Percentiles rank a stretch among this genome's conserved stretches.
These are phyloP conservation scores for Aspergillus texensis DNA, from an alignment of 2,329 filamentous ascomycete species.

Conservation along the genomic window DNA sequence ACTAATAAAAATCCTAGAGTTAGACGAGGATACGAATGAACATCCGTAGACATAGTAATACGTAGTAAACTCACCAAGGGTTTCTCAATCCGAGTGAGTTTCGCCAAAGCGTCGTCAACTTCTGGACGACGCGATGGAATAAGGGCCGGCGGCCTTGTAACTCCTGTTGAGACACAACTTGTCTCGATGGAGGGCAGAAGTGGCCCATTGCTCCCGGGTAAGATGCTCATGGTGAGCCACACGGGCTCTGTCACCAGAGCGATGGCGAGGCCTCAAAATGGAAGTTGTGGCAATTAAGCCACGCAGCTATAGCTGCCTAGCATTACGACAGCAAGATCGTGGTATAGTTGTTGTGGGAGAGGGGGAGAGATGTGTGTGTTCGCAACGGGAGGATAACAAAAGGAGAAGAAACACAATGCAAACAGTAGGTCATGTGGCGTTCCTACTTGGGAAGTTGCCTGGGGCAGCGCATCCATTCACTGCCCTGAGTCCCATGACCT, in stretches of 20 bases:
- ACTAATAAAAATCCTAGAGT: not conserved
- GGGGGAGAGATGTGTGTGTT: too few species aligned
- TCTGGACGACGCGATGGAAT: not conserved
- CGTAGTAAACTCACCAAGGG: not conserved
- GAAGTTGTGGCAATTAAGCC: not conserved
- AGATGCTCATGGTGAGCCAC: not conserved
- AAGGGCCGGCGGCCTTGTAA: not conserved
- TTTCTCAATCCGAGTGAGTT: not conserved
- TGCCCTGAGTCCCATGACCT: too few species aligned
- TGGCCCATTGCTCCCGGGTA: not conserved
- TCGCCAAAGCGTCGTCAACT: not conserved
- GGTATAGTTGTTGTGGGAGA: not conserved
- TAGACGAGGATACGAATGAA: not conserved
- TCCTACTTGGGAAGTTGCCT: too few species aligned
- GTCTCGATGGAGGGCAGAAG: not conserved
- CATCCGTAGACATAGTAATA: accelerated
- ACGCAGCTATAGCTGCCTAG: not conserved
- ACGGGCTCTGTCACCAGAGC: not conserved
- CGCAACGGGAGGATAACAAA: too few species aligned
- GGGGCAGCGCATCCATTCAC: too few species aligned
- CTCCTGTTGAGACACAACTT: not conserved
- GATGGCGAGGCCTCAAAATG: not conserved
- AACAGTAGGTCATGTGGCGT: not conserved
- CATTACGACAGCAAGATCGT: not conserved
- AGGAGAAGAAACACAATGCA: not conserved